Base-by-base conservation (phyloP, 2,329 filamentous ascomycete genomes). In the Leptographium lundbergii region DNA sequence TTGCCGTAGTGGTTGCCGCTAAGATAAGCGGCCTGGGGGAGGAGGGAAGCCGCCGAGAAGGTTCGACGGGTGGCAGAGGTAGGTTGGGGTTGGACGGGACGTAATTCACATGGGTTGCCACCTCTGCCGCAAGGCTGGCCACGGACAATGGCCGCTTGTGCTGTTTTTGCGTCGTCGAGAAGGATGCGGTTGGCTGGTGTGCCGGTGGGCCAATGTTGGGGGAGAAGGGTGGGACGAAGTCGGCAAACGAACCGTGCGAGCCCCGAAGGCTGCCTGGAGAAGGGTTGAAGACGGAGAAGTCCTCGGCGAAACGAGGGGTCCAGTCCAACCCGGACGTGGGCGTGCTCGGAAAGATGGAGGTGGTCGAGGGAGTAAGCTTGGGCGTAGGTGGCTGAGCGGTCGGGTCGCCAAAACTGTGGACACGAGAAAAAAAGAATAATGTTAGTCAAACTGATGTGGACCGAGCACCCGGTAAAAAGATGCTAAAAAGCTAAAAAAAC, bases 241-340 rank as follows among this genome's bases (percentile, higher is more conserved):
- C 77, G 63, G 71, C 65, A 67, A 80, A 81, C 17, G 71, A 68
- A 60, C 68, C 73, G 59, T 75, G 72, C 51, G 72, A 69, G 57
- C 73, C 77, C 65, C 73, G 74, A 58, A 84, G 72, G 66, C 82
- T 81, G 54, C 80, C 81, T 19, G 82, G 82, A 10, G 81, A 84
- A n/a, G 77, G 73, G 71, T 83, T 82, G 73, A 85, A 85, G 66
- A 85, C 81, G 62, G 81, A 83, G 66, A 82, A 85, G 63, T 85
- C 81, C 67, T 85, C 81, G 63, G 81, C 81, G 72, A 84, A 85
- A 60, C 76, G 77, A 68, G 82, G 81, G 52, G 81, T 85, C 77
- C 79, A 81, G 64, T 76, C 75, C 39, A 52, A 32, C 9, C 60
- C 59, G 14, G 63, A 60, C 6, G 63, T 62, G 25, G 42, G 42